Evolutionary conservation across 2,329 filamentous ascomycete genomes (phyloP).

Genomic region (Monosporascus cannonballus): DNA sequence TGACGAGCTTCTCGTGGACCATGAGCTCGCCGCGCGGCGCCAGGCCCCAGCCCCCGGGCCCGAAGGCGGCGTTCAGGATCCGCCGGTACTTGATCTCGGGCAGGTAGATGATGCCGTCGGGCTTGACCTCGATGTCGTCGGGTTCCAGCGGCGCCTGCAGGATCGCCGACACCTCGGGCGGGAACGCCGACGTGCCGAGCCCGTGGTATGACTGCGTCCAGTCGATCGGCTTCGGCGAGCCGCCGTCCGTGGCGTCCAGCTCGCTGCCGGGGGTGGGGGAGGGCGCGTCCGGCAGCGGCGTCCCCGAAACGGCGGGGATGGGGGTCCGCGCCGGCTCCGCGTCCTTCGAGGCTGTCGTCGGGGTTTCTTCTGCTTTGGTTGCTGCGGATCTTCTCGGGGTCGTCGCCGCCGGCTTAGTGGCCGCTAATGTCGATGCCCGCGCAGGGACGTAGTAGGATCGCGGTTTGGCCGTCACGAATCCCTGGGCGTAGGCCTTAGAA

Average conservation of each 20-base stretch:
- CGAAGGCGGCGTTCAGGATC: slow-evolving; percentile 85
- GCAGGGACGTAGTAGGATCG: slow-evolving; percentile 9
- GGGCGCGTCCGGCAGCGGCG: slow-evolving; percentile 22
- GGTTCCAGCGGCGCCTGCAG: slow-evolving; percentile 61
- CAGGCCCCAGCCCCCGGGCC: slow-evolving; percentile 91
- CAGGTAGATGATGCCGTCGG: slow-evolving; percentile 91
- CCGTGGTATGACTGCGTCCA: slow-evolving; percentile 84
- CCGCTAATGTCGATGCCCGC: slow-evolving; percentile 4
- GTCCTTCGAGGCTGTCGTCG: slow-evolving; percentile 7
- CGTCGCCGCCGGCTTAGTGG: neutral
- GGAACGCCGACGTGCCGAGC: slow-evolving; percentile 65
- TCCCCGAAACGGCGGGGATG: slow-evolving; percentile 21
- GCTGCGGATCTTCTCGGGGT: slow-evolving; percentile 9
- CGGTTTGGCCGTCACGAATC: slow-evolving; percentile 8
- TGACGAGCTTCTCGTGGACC: slow-evolving; percentile 74
- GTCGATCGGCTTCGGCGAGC: slow-evolving; percentile 42
- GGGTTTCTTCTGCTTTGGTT: neutral
- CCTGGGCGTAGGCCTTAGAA: no score
- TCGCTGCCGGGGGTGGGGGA: neutral
- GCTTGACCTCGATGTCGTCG: slow-evolving; percentile 91
- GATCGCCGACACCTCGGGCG: slow-evolving; percentile 60
- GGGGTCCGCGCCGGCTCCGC: slow-evolving; percentile 11
- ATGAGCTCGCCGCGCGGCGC: slow-evolving; percentile 81
- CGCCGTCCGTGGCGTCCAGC: slow-evolving; percentile 1
- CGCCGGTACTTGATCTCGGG: slow-evolving; percentile 97